Percentiles rank a stretch among this genome's conserved stretches.
Evolutionary conservation across 2,329 filamentous ascomycete species (phyloP).

Genomic region (Tolypocladium amazonense): DNA sequence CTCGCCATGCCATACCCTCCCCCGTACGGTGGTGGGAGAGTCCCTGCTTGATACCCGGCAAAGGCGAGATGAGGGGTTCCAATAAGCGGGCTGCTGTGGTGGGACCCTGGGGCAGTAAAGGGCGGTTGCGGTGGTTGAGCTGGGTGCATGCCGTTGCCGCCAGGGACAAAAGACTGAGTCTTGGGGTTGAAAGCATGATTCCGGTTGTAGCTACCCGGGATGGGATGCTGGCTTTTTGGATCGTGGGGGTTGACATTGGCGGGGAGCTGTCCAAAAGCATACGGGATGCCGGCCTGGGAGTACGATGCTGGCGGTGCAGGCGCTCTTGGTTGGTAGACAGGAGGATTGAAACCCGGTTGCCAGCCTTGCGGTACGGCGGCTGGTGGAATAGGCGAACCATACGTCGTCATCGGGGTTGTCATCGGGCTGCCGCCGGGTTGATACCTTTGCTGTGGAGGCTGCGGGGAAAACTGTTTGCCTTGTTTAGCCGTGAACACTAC

Average conservation of each 20-base stretch:
- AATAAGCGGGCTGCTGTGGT: slow-evolving; percentile 43
- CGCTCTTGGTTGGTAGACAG: slow-evolving; percentile 19
- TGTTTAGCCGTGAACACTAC: neutral
- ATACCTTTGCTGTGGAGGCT: slow-evolving; percentile 19
- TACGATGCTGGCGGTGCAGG: slow-evolving; percentile 18
- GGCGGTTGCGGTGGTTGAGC: slow-evolving; percentile 36
- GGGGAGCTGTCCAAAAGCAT: slow-evolving; percentile 71
- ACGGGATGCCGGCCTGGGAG: slow-evolving; percentile 36
- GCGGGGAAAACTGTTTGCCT: slow-evolving; percentile 18
- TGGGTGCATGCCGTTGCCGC: slow-evolving; percentile 36
- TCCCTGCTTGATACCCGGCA: slow-evolving; percentile 34
- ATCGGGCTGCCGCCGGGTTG: slow-evolving; percentile 23
- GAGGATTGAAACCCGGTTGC: slow-evolving; percentile 24
- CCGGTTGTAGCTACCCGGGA: slow-evolving; percentile 74
- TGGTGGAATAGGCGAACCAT: slow-evolving; percentile 21
- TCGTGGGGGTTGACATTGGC: slow-evolving; percentile 59
- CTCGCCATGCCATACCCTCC: slow-evolving; percentile 44
- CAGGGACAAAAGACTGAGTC: slow-evolving; percentile 81
- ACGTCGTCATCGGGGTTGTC: slow-evolving; percentile 23
- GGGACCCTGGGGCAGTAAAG: slow-evolving; percentile 36
- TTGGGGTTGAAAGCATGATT: slow-evolving; percentile 83
- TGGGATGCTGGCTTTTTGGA: slow-evolving; percentile 66
- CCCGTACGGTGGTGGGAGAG: slow-evolving; percentile 32
- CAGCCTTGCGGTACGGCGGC: slow-evolving; percentile 21
- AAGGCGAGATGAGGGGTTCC: slow-evolving; percentile 40